Evolutionary conservation across 441 rosid genomes (phyloP).

Genomic region (Adansonia rubrostipa): DNA sequence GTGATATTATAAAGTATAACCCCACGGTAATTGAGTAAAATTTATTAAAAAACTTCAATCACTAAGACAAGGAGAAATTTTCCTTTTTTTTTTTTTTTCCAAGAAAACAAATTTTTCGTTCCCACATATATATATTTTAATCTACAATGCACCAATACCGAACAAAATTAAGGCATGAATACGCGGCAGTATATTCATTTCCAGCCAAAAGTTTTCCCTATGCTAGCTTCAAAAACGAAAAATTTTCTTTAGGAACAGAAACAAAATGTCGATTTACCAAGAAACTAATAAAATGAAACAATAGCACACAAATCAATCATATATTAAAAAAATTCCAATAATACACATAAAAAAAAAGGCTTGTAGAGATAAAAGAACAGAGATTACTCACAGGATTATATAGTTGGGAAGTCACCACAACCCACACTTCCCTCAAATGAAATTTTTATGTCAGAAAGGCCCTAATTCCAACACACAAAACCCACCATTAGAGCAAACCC

Average conservation of each 20-base stretch:
- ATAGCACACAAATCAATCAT: background rate
- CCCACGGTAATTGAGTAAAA: background rate
- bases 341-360: background rate
- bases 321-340: background rate
- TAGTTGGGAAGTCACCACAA: slow-evolving; percentile 25
- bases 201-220: background rate
- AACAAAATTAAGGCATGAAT: background rate
- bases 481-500: slow-evolving; percentile 44
- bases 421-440: slow-evolving; percentile 23
- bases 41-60: background rate
- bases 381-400: slow-evolving; percentile 39
- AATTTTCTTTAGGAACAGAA: background rate
- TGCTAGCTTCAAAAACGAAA: background rate
- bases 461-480: slow-evolving; percentile 57
- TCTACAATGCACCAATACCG: background rate
- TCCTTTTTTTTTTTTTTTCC: too few relatives aligned
- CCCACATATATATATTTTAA: background rate
- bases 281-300: background rate
- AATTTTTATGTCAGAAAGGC: slow-evolving; percentile 32
- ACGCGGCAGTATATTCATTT: background rate
- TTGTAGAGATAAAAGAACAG: background rate
- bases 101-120: too few relatives aligned
- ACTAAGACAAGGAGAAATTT: background rate
- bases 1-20: background rate
- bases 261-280: background rate